phyloP scores from a whole-genome alignment of 2,329 filamentous ascomycete species.

The Calycina marina region DNA sequence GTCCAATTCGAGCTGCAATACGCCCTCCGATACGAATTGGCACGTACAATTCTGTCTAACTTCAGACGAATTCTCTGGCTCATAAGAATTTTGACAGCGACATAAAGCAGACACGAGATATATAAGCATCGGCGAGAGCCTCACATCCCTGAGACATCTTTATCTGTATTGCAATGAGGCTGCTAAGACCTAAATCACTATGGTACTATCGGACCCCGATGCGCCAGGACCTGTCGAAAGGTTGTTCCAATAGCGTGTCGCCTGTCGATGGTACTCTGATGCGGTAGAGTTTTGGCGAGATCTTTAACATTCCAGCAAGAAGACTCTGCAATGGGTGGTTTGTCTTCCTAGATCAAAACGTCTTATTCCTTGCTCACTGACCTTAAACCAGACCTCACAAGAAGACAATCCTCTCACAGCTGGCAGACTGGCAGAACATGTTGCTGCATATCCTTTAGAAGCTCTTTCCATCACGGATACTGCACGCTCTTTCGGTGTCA shows the following conservation, averaged over 20 bases:
- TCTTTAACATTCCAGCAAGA: conserved; percentile 9
- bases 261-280: conserved; percentile 30
- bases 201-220: conserved; percentile 31
- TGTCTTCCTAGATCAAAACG: conserved; percentile 1
- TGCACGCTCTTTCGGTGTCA: conserved; percentile 9
- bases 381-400: conserved; percentile 10
- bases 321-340: conserved; percentile 16
- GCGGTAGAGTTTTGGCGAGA: conserved; percentile 19
- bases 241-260: conserved; percentile 29
- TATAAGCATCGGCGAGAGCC: no score
- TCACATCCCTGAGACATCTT: no score
- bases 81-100: no score
- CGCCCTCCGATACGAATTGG: no score
- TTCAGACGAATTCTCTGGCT: no score
- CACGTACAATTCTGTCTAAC: no score
- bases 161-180: no score
- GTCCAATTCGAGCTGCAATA: no score
- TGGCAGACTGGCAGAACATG: conserved; percentile 10
- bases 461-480: conserved; percentile 9
- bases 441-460: conserved; percentile 10
- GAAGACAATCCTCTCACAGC: conserved; percentile 8
- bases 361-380: background rate
- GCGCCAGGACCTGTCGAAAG: conserved; percentile 27
- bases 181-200: no score
- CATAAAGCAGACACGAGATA: no score